Base-by-base conservation (phyloP, 352 stramenopile species). In the Phytophthora chlamydospora region DNA sequence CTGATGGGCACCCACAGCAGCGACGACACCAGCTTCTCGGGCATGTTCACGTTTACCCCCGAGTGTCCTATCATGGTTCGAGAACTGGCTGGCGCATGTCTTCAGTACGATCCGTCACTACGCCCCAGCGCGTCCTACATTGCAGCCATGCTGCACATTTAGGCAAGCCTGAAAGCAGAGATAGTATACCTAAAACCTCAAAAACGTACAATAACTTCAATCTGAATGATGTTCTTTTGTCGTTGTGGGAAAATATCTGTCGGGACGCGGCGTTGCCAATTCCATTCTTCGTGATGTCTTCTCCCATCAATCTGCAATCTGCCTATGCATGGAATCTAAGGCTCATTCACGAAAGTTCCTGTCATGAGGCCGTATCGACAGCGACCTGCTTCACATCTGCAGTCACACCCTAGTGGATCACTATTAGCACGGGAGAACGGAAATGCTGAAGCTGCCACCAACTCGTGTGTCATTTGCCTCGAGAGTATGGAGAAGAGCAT, bases 101-200 rank as follows among this genome's bases (percentile, higher is more conserved):
- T 93, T 17, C 79, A 91, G 21, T 83, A 80, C 47, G 84, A 93
- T 54, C 80, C 84, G 41, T 87, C 76, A 27, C 59, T 90, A 54
- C 78, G 84, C 16, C 84, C 84, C 19, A 91, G 80, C 24, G 80
- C 84, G 21, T 83, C 78, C 53, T 90, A 93, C 53, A 82, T 91
- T 40, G 73, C 79, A 48, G 81, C 80, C n/a, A 90, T 90, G 81
- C 67, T 93, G 41, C 78, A 78, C 55, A 68, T 56, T 16, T 81
- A 76, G 48, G 19, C 44, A 58, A 29, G 4, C 24, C 10, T 54
- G 32, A 44, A 55, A 42, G 48, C 48, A 62, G 31, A 60, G 47
- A 49, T 60, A 68, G 41, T 60, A 51, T 64, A 62, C 52, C 53
- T 59, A 65, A 51, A 54, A 33, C 17, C 31, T 31, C 11, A 17